Percentiles rank a stretch among this genome's conserved stretches.
phyloP scores from a whole-genome alignment of 257 asterid species.

The Rehmannia glutinosa region DNA sequence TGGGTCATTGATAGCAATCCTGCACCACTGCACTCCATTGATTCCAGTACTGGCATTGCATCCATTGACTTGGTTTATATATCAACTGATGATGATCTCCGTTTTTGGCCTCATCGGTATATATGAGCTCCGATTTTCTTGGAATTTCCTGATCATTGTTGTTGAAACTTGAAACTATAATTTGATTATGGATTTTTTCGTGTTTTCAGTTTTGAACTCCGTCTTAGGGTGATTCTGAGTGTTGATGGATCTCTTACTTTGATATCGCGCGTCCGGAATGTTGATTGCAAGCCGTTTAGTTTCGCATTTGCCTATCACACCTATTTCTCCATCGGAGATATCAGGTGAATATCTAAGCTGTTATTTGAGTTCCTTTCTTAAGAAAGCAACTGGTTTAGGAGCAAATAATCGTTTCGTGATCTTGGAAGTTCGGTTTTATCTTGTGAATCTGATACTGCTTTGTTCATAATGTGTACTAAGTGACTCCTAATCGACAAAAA shows the following conservation, averaged over 20 bases:
- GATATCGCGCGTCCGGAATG: constrained; percentile 68
- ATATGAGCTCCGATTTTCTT: not conserved
- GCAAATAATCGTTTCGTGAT: no score
- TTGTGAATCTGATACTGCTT: no score
- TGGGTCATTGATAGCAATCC: constrained; percentile 73
- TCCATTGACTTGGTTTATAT: constrained; percentile 55
- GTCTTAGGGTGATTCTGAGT: constrained; percentile 61
- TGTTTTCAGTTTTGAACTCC: constrained; percentile 57
- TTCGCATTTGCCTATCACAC: constrained; percentile 80
- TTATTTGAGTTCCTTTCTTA: no score
- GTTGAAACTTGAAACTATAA: no score
- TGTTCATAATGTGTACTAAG: no score
- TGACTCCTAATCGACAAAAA: no score
- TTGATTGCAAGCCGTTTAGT: constrained; percentile 78
- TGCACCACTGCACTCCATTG: constrained; percentile 48
- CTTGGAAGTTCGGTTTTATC: no score
- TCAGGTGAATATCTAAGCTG: constrained; percentile 71
- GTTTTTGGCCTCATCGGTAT: constrained; percentile 82
- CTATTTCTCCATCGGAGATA: constrained; percentile 69
- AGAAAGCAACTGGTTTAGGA: no score
- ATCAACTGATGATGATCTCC: constrained; percentile 73
- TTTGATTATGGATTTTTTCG: not conserved
- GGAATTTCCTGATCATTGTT: no score
- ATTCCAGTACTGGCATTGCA: constrained; percentile 41
- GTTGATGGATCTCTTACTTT: constrained; percentile 57